A percentile compares a stretch with the other conserved stretches of the same genome.
Conservation (phyloP, 257 asterid genomes). For the Solanum tarapatanum region DNA sequence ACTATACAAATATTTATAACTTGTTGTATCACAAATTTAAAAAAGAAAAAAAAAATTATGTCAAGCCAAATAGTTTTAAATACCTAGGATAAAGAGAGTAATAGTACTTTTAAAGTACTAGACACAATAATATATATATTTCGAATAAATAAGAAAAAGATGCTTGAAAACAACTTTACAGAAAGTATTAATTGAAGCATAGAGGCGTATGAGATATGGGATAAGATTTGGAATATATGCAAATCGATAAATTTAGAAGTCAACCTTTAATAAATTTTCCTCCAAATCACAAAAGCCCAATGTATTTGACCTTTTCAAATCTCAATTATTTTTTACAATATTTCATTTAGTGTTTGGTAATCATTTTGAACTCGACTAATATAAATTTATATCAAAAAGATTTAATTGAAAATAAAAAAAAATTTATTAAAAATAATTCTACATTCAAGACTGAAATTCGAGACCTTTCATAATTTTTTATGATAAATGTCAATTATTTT, state of each 20-base stretch:
- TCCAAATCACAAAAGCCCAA: not conserved
- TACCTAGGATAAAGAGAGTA: not conserved
- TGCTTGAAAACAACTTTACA: not conserved
- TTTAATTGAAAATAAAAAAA: too few relatives aligned
- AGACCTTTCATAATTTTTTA: too few relatives aligned
- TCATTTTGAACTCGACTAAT: not conserved
- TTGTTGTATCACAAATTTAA: not conserved
- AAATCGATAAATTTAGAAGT: not conserved
- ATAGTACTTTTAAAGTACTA: not conserved
- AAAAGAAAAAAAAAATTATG: too few relatives aligned
- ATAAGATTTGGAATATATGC: not conserved
- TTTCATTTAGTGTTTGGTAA: not conserved
- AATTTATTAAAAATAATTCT: too few relatives aligned
- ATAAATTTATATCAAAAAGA: too few relatives aligned
- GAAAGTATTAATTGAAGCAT: not conserved
- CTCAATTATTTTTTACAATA: not conserved
- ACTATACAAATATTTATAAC: not conserved
- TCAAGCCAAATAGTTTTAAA: not conserved
- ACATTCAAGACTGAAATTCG: rapidly evolving
- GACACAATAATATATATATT: not conserved
- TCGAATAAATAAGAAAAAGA: not conserved
- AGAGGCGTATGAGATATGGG: not conserved
- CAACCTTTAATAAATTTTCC: not conserved
- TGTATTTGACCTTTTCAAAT: not conserved
- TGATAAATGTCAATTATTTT: too few relatives aligned